Evolutionary conservation across 441 rosid species (phyloP).

Genomic region (Corymbia citriodora): DNA sequence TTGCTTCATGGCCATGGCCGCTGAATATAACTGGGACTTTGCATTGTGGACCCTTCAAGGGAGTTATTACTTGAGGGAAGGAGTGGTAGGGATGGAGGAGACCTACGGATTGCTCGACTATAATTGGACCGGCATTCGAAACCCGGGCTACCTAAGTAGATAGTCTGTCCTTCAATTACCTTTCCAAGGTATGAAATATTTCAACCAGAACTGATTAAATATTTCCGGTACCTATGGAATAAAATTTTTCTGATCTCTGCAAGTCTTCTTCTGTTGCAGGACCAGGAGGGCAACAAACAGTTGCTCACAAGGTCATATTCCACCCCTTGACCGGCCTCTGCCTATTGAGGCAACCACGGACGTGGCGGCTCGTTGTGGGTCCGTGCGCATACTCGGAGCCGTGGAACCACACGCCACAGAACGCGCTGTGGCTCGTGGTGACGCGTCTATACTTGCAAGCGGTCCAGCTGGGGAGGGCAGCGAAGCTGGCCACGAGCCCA

Average conservation of each 20-base stretch:
- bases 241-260: neutral
- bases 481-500: neutral
- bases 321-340: constrained; percentile 2
- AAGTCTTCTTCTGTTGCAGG: neutral
- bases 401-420: neutral
- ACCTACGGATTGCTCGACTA: neutral
- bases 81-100: neutral
- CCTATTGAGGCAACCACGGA: neutral
- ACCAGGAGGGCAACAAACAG: neutral
- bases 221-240: neutral
- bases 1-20: constrained; percentile 2
- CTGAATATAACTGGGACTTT: constrained; percentile 1
- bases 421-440: neutral
- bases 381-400: neutral
- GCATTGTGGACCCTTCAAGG: constrained; percentile 7
- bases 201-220: neutral
- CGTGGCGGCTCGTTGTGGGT: neutral
- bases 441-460: neutral
- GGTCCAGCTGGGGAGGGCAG: neutral
- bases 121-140: neutral
- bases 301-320: neutral
- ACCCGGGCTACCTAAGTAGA: neutral
- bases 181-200: neutral
- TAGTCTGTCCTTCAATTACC: neutral
- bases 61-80: constrained; percentile 3